Evolutionary conservation across 352 stramenopile species (phyloP).

Genomic region (Phytopythium kandeliae): DNA sequence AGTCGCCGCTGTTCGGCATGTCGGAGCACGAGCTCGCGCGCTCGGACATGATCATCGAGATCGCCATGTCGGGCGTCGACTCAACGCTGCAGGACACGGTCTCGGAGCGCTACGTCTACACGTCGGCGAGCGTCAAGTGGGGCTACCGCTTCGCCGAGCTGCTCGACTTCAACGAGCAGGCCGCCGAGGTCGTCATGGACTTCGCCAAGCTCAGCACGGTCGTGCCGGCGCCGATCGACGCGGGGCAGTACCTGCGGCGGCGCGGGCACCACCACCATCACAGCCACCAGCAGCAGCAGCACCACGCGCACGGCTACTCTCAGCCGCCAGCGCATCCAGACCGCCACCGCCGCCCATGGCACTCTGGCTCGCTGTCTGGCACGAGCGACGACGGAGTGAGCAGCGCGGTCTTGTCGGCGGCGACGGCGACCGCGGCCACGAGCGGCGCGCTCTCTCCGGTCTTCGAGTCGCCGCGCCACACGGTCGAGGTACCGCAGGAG

Average conservation of each 20-base stretch:
- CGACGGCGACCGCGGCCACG: too few species aligned
- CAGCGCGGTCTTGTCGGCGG: too few species aligned
- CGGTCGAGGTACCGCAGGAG: constrained; percentile 21
- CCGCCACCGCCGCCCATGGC: not conserved
- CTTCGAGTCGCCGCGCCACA: constrained; percentile 1
- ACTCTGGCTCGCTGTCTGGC: not conserved
- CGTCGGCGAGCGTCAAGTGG: constrained; percentile 52
- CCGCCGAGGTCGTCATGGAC: constrained; percentile 70
- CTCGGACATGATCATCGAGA: constrained; percentile 74
- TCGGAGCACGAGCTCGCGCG: constrained; percentile 44
- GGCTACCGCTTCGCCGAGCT: constrained; percentile 71
- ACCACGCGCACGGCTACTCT: not conserved
- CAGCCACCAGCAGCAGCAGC: constrained; percentile 5
- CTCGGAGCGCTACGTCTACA: constrained; percentile 77
- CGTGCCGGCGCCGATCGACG: constrained; percentile 49
- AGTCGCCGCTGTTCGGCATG: constrained; percentile 59
- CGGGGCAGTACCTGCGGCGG: constrained; percentile 28
- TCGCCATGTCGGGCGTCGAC: constrained; percentile 73
- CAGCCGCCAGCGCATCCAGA: not conserved
- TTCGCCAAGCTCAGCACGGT: constrained; percentile 69
- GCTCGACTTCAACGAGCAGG: constrained; percentile 60
- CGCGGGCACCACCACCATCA: constrained; percentile 11
- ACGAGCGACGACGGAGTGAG: too few species aligned
- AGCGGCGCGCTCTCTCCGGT: constrained; percentile 1
- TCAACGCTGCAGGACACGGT: constrained; percentile 82